Evolutionary conservation across 1,284 basidiomycete genomes (phyloP), one percentile per base, ranked within the genome.

Genomic region (Malassezia arunalokei): DNA sequence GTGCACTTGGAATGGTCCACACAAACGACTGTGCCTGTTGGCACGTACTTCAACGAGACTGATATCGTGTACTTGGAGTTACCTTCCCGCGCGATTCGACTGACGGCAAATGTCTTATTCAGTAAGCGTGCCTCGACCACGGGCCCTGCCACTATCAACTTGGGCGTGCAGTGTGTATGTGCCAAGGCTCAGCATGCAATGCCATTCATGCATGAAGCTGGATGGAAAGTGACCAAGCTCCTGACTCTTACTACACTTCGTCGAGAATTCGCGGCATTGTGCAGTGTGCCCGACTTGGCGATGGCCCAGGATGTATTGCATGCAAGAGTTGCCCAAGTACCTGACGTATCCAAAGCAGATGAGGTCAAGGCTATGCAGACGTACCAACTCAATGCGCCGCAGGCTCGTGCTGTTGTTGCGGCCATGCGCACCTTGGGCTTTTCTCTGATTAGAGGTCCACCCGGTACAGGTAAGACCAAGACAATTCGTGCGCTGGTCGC

Each of bases 401-500:
- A 99, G 74, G 92, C 92, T 3, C 80, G 78, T 37, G 94, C 94
- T 3, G 88, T 98, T 43, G 72, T 88, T 5, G 83, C 82, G 24
- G 81, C 89, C 0, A 77, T 94, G 61, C 53, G 64, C 8, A 81
- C 81, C 14, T 76, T 82, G 20, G 94, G 91, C 1, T 95, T 99
- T 68, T 81, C 83, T 0, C 77, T 99, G 32, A 92, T 99, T 52
- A 94, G 98, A 79, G 94, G 92, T 43, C 94, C 94, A 28, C 94
- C 94, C 1, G 94, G 94, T 60, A 99, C 94, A 0, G 94, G 94
- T 38, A 99, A 99, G 76, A 98, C 94, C 8, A 95, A 89, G 45
- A 99, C 94, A 0, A 98, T 99, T 60, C 87, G 89, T 64, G 89
- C 87, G 15, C 78, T 98, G n/a, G 85, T 95, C 2, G 84, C 87